phyloP scores from a whole-genome alignment of 495 filamentous ascomycete species.

The Jackrogersella minutella region DNA sequence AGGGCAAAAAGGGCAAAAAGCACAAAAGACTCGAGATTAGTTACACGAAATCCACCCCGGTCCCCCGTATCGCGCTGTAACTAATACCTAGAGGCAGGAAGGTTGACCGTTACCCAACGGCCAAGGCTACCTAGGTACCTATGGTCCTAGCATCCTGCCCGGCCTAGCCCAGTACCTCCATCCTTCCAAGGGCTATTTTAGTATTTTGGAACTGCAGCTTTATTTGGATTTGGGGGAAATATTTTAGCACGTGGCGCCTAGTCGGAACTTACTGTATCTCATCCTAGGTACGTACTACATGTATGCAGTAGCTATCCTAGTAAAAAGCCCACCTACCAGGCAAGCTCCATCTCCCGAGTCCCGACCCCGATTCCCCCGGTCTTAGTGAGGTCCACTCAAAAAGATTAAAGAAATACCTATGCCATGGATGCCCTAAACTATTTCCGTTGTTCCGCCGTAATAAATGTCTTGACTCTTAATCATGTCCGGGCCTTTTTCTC shows the following conservation, averaged over 20 bases:
- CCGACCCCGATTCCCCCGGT: not conserved
- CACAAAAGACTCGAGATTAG: slow-evolving; percentile 24
- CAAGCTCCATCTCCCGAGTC: slow-evolving; percentile 16
- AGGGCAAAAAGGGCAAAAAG: slow-evolving; percentile 23
- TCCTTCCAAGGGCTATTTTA: no score
- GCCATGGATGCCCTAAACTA: no score
- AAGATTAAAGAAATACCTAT: slow-evolving; percentile 5
- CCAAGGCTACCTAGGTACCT: no score
- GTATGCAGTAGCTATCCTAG: no score
- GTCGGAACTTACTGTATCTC: slow-evolving; percentile 23
- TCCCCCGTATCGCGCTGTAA: slow-evolving; percentile 6
- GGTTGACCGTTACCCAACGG: no score
- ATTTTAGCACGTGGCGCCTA: slow-evolving; percentile 33
- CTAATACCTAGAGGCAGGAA: slow-evolving; percentile 2
- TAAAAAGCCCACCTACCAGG: slow-evolving; percentile 10
- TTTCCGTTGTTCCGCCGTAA: no score
- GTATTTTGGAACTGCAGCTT: no score
- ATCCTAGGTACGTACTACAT: no score
- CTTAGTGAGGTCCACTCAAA: slow-evolving; percentile 10
- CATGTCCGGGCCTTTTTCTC: not conserved
- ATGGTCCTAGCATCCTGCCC: no score
- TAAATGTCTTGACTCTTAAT: slow-evolving; percentile 17
- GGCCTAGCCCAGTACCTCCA: not conserved
- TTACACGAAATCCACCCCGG: slow-evolving; percentile 17
- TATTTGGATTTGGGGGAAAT: slow-evolving; percentile 5